These are phyloP conservation scores for Lactarius indigo DNA, from an alignment of 768 basidiomycete genomes.

Conservation along the genomic window DNA sequence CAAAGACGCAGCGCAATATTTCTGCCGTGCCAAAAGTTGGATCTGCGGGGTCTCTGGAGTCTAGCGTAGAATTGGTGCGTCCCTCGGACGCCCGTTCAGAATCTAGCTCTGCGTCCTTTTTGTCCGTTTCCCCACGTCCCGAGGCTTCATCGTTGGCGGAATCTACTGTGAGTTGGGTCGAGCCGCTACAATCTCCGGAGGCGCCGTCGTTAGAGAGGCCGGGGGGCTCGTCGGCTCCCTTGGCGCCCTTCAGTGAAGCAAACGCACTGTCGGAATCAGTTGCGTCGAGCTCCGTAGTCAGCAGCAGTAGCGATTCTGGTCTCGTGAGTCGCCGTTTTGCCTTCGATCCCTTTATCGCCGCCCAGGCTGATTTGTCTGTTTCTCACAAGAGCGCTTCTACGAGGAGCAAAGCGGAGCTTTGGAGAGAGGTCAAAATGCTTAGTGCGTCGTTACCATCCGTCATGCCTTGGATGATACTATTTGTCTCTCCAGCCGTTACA, in stretches of 20 bases:
- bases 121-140: constrained; percentile 39
- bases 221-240: neutral
- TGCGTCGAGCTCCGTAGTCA: constrained; percentile 25
- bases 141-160: constrained; percentile 40
- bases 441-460: constrained; percentile 42
- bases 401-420: constrained; percentile 76
- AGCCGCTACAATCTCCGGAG: constrained; percentile 30
- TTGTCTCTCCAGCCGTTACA: constrained; percentile 64
- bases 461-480: constrained; percentile 10
- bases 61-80: constrained; percentile 36
- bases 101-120: constrained; percentile 39
- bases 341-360: neutral
- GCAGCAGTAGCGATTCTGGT: constrained; percentile 21
- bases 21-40: constrained; percentile 20
- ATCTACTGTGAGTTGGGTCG: constrained; percentile 44
- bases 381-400: constrained; percentile 28
- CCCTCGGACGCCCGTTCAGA: constrained; percentile 42
- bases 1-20: constrained; percentile 24
- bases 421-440: constrained; percentile 90
- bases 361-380: constrained; percentile 19
- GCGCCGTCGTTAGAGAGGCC: constrained; percentile 15
- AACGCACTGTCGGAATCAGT: constrained; percentile 24
- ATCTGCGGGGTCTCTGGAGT: constrained; percentile 34
- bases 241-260: neutral
- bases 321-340: constrained; percentile 10